phyloP scores from a whole-genome alignment of 2,329 filamentous ascomycete species.

The Apiospora pterosperma region DNA sequence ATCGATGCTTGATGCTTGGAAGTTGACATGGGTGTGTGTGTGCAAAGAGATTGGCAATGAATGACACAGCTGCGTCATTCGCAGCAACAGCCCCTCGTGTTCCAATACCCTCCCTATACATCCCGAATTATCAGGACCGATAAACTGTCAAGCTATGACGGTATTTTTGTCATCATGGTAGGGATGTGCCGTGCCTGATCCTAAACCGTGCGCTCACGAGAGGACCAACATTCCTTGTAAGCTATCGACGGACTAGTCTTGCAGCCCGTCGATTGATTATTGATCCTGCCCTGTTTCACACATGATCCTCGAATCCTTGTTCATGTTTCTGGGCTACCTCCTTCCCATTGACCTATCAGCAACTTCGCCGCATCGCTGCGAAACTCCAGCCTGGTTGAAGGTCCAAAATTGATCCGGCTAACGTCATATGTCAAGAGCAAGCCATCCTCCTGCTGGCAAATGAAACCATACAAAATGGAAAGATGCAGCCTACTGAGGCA shows the following conservation, averaged over 20 bases:
- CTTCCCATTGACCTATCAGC: constrained; percentile 11
- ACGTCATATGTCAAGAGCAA: constrained; percentile 7
- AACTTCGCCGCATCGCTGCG: constrained; percentile 2
- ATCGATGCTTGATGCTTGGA: not conserved
- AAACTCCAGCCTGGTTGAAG: not conserved
- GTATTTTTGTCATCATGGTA: not conserved
- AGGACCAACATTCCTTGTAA: not conserved
- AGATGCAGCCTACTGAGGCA: not conserved
- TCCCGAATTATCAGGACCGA: not conserved
- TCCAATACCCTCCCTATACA: constrained; percentile 1
- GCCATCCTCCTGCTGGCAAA: not conserved
- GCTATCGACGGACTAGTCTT: not conserved
- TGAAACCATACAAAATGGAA: not conserved
- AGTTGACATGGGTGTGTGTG: not conserved
- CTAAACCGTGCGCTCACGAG: not conserved
- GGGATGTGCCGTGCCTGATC: not conserved
- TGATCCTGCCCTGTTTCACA: not conserved
- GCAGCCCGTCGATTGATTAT: constrained; percentile 1
- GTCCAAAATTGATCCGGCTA: constrained; percentile 1
- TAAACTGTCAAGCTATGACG: not conserved
- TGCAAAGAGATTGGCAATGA: no score
- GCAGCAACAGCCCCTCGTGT: not conserved
- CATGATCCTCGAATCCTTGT: constrained; percentile 1
- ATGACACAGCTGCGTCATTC: not conserved
- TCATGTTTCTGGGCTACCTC: not conserved